These are phyloP conservation scores for Suillus paluster DNA, from an alignment of 768 basidiomycete genomes.

Conservation along the genomic window DNA sequence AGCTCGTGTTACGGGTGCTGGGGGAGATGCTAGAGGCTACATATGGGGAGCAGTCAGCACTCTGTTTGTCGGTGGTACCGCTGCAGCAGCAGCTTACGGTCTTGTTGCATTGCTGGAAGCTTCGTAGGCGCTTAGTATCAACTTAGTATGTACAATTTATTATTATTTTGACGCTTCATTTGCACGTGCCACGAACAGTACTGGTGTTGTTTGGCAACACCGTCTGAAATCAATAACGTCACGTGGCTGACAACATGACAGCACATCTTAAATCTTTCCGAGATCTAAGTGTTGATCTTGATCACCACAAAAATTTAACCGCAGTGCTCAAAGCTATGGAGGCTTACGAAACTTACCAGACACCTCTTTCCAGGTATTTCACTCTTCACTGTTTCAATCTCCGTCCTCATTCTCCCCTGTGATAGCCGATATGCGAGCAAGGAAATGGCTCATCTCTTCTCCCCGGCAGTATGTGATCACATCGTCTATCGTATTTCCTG, in stretches of 20 bases:
- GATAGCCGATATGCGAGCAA: conserved; percentile 97
- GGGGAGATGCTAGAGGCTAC: conserved; percentile 63
- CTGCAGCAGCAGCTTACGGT: conserved; percentile 78
- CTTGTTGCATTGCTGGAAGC: conserved; percentile 57
- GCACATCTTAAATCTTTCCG: not conserved
- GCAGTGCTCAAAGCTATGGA: conserved; percentile 49
- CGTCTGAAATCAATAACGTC: not conserved
- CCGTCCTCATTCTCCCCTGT: conserved; percentile 2
- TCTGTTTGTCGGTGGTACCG: conserved; percentile 82
- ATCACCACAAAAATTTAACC: conserved; percentile 5
- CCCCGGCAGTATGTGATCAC: conserved; percentile 69
- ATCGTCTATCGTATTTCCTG: conserved; percentile 1
- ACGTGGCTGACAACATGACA: not conserved
- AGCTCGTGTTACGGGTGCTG: conserved; percentile 78
- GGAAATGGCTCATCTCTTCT: conserved; percentile 98
- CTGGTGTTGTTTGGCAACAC: not conserved
- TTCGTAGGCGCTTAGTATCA: not conserved
- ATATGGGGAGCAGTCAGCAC: conserved; percentile 85
- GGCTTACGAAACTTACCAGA: conserved; percentile 73
- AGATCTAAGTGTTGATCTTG: conserved; percentile 13
- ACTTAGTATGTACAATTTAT: not conserved
- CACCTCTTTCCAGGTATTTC: conserved; percentile 77
- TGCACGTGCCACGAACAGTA: not conserved
- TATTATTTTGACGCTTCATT: not conserved
- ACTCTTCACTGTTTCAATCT: not conserved